Conservation (phyloP, 2,329 filamentous ascomycete species). For the Colletotrichum magnum region DNA sequence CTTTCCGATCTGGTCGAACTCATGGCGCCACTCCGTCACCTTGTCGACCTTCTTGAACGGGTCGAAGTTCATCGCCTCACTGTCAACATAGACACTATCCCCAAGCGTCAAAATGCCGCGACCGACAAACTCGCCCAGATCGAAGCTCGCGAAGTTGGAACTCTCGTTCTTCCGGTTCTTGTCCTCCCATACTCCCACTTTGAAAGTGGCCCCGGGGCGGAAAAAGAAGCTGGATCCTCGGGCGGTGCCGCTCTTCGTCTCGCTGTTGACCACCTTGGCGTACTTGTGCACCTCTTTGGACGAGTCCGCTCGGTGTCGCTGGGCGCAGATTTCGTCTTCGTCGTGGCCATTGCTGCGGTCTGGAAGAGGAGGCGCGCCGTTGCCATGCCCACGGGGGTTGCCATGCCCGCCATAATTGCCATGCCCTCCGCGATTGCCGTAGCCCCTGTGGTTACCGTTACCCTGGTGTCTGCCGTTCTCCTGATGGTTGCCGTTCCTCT, state of each 20-base stretch:
- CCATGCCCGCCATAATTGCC: too few relatives aligned
- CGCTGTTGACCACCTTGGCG: constrained; percentile 37
- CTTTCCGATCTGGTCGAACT: constrained; percentile 49
- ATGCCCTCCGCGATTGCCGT: too few relatives aligned
- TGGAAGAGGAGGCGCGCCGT: neutral
- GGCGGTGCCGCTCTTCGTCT: constrained; percentile 42
- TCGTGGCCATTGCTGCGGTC: neutral
- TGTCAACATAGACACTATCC: constrained; percentile 49
- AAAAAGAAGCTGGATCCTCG: constrained; percentile 51
- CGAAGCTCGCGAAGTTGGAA: constrained; percentile 38
- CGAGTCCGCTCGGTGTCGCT: neutral
- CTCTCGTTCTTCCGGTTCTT: constrained; percentile 38
- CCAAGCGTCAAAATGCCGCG: constrained; percentile 45
- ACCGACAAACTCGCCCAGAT: constrained; percentile 42
- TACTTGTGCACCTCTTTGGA: neutral
- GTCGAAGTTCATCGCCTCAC: constrained; percentile 50
- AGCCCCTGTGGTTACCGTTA: too few relatives aligned
- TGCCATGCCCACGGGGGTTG: neutral
- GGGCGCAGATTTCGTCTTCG: neutral
- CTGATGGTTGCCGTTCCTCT: too few relatives aligned
- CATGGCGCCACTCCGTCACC: constrained; percentile 47
- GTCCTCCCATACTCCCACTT: constrained; percentile 50
- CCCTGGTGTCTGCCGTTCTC: too few relatives aligned
- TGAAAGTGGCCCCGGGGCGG: constrained; percentile 45
- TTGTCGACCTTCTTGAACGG: constrained; percentile 49